Evolutionary conservation across 345 rosid species (phyloP), one percentile per base, ranked within the genome.

Genomic region (Turnera subulata): DNA sequence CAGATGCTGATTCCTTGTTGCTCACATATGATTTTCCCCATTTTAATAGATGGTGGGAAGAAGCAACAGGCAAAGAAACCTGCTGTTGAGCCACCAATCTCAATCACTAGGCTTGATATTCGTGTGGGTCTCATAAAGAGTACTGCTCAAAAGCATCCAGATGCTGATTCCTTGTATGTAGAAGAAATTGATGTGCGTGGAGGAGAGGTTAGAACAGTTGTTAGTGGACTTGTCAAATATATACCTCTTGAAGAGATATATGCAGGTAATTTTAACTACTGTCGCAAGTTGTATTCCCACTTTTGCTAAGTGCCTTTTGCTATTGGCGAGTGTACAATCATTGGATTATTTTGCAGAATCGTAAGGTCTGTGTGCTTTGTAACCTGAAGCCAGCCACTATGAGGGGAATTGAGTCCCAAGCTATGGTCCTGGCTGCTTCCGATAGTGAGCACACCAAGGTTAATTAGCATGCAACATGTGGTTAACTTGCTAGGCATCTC

Each of bases 371-470:
- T 47, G 95, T 87, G 50, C 89, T 93, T 59, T 93, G 99, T 79
- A 93, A 93, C 71, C 73, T 93, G 69, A 93, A 93, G 70, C 82
- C 99, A 21, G 86, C 86, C 40, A 78, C 73, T 58, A 93, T 89
- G 99, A 75, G 97, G 70, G 97, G 94, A 8, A 61, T 93, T 53
- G 79, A 84, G 76, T 93, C 99, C 2, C 95, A 93, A 20, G 99
- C 95, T 52, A 93, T 93, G 99, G 95, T 93, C 74, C 94, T 93
- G 46, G 88, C 87, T 23, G 97, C 95, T 76, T 84, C 94, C 21
- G 78, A 69, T 76, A 71, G 77, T 64, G 97, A 85, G 50, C 76
- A 76, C 38, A 75, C 79, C 43, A 78, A 79, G 87, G 89, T 81
- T n/a, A n/a, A n/a, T n/a, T 60, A 59, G 67, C 50, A 46, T 47